phyloP scores from a whole-genome alignment of 2,329 filamentous ascomycete genomes.

The Talaromyces sp. region DNA sequence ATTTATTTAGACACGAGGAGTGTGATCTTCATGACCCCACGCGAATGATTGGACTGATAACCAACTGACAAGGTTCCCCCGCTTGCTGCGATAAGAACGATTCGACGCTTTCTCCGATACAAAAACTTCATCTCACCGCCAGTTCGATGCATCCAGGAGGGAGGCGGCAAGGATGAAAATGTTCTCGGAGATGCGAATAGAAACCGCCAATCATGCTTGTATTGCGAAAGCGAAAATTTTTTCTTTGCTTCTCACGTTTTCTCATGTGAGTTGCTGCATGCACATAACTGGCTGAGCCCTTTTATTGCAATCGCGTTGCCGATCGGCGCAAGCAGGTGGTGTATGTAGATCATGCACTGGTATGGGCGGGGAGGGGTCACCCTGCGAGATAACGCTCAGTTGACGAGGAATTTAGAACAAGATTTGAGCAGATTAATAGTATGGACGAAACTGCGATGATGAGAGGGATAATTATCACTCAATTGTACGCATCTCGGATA shows the following conservation, averaged over 20 bases:
- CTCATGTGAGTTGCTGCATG: background rate
- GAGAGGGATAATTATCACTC: background rate
- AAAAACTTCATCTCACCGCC: background rate
- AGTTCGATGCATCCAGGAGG: background rate
- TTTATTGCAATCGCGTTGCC: background rate
- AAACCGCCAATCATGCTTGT: background rate
- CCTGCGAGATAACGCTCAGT: background rate
- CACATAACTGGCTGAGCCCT: background rate
- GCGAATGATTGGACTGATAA: background rate
- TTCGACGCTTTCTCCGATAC: background rate
- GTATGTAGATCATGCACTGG: background rate
- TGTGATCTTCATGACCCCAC: background rate
- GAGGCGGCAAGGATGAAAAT: background rate
- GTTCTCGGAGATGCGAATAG: background rate
- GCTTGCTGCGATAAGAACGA: background rate
- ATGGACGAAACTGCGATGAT: background rate
- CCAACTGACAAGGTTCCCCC: background rate
- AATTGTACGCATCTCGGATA: background rate
- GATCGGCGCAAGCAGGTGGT: background rate
- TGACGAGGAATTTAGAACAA: background rate
- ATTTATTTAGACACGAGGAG: background rate
- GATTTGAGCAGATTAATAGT: background rate
- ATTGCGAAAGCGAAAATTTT: background rate
- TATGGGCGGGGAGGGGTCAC: background rate
- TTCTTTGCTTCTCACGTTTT: background rate